Percentiles rank a stretch among this genome's conserved stretches.
These are phyloP conservation scores for Annona cherimola DNA, from an alignment of 164 flowering plant species.

Conservation along the genomic window DNA sequence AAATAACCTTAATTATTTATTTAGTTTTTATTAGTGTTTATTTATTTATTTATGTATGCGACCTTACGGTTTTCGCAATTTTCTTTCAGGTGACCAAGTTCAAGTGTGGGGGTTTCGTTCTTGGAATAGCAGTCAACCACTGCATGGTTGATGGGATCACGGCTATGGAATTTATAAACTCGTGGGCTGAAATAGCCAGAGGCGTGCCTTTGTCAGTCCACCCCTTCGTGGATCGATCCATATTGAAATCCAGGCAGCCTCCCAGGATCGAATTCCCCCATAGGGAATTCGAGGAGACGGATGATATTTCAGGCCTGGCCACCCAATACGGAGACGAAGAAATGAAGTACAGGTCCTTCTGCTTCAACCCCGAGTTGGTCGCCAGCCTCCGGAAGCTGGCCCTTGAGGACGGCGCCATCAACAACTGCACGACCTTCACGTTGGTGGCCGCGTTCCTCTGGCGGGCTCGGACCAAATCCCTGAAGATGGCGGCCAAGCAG, in stretches of 20 bases:
- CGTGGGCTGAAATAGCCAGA: conserved; percentile 30
- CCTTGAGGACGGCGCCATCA: conserved; percentile 43
- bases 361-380: conserved; percentile 60
- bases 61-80: conserved; percentile 24
- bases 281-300: conserved; percentile 69
- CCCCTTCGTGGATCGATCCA: conserved; percentile 43
- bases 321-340: conserved; percentile 38
- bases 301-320: conserved; percentile 52
- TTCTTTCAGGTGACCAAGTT: conserved; percentile 20
- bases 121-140: conserved; percentile 20
- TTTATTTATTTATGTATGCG: conserved; percentile 14
- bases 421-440: conserved; percentile 76
- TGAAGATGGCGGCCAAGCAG: conserved; percentile 60
- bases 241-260: conserved; percentile 52
- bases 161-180: conserved; percentile 19
- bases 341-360: conserved; percentile 62
- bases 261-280: conserved; percentile 65
- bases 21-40: too few relatives aligned
- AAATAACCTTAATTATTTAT: background rate
- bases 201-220: conserved; percentile 39
- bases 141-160: conserved; percentile 21
- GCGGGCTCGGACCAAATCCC: conserved; percentile 57
- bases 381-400: conserved; percentile 48
- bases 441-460: conserved; percentile 84
- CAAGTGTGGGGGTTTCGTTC: background rate